Percentiles rank a stretch among this genome's conserved stretches.
These are phyloP conservation scores for Talaromyces verruculosus DNA, from an alignment of 2,329 filamentous ascomycete genomes.

Conservation along the genomic window DNA sequence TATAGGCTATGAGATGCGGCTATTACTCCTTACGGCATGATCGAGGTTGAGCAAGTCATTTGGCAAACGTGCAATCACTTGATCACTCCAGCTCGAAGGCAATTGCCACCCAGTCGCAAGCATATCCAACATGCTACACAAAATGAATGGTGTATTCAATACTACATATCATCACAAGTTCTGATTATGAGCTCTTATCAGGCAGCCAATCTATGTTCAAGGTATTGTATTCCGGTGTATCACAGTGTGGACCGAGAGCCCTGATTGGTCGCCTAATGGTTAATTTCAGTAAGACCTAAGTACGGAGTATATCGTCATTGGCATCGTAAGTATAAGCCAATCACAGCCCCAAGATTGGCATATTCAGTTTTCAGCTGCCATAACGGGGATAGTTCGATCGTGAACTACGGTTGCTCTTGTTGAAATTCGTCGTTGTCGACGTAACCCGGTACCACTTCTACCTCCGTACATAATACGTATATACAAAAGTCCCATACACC, in stretches of 20 bases:
- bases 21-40: slow-evolving; percentile 6
- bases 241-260: not conserved
- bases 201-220: not conserved
- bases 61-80: not conserved
- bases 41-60: not conserved
- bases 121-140: not conserved
- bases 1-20: not conserved
- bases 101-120: not conserved
- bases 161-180: not conserved
- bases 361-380: not conserved
- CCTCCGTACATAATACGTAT: not conserved
- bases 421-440: not conserved
- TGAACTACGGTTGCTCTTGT: not conserved
- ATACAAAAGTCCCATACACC: not conserved
- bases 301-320: not conserved
- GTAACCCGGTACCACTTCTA: not conserved
- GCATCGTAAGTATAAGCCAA: not conserved
- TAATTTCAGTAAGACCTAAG: not conserved
- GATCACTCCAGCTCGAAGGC: not conserved
- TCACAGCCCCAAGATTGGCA: not conserved
- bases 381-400: not conserved
- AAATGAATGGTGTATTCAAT: not conserved
- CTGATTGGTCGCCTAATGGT: not conserved
- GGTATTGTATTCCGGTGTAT: not conserved
- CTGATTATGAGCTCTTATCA: not conserved